Base-by-base conservation (phyloP, 192 early-diverging fungal genomes). In the Backusella parvicylindrica region DNA sequence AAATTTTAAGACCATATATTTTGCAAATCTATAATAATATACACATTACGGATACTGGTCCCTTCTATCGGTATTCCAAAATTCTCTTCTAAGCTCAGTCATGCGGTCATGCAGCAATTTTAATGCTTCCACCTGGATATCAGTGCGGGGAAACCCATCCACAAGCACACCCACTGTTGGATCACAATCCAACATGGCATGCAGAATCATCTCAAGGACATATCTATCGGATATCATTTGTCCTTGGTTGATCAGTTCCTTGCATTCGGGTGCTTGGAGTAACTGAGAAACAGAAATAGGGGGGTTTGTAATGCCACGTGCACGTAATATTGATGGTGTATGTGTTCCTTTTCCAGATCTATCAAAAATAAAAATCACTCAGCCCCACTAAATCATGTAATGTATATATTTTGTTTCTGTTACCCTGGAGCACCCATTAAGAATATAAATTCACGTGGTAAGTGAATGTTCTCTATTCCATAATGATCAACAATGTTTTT, bases 111-210 rank as follows among this genome's bases (percentile, higher is more conserved):
- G 83, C 16, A 88, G 64, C 56, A 88, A 28, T 74, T 84, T 84
- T 23, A 88, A 68, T 71, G 84, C 85, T 21, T 88, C 87, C 2
- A 88, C 87, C 36, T 88, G 87, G 41, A 83, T 82, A 21, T 88
- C 87, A 13, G 86, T 88, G n/a, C 87, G 77, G 6, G 87, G 87
- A 71, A 88, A 88, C 0, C 87, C 87, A 74, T 88, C 87, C 1
- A 88, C 81, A 1, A 88, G 72, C 6, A 86, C 81, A 64, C 87
- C 87, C 0, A 88, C 85, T 32, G 80, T 81, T 7, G 85, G 85
- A 50, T 86, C 84, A 70, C 85, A 82, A 23, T 86, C 75, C 31
- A 88, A 60, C 53, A 88, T 70, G 26, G 87, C 87, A 63, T 83
- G 79, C 26, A 88, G 68, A 35, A 88, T 50, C 40, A 84, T 73